A percentile compares a stretch with the other conserved stretches of the same genome.
Conservation (phyloP, 2,329 filamentous ascomycete genomes). For the Hymenoscyphus scutula region DNA sequence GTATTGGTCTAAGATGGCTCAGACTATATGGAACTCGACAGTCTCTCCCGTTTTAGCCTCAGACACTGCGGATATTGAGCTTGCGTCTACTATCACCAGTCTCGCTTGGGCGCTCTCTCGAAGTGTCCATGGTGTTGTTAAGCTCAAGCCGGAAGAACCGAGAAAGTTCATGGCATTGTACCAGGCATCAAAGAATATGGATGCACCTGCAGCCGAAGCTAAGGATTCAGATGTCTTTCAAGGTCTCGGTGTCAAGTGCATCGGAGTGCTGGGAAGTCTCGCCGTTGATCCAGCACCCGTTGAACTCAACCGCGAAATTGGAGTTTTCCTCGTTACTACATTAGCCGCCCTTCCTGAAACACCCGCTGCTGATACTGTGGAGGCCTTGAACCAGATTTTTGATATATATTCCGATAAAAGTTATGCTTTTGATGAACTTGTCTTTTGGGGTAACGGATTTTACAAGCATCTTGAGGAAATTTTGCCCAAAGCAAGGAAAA, state of each 20-base stretch:
- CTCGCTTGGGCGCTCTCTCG: conserved; percentile 65
- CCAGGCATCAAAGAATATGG: conserved; percentile 51
- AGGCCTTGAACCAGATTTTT: conserved; percentile 65
- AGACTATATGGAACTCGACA: conserved; percentile 56
- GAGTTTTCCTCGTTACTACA: conserved; percentile 58
- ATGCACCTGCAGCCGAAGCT: conserved; percentile 20
- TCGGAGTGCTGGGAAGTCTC: conserved; percentile 64
- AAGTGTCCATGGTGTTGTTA: conserved; percentile 49
- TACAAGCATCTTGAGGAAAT: conserved; percentile 56
- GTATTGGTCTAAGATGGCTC: conserved; percentile 54
- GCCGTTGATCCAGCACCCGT: conserved; percentile 54
- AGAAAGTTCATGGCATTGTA: conserved; percentile 64
- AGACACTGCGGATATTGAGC: conserved; percentile 58
- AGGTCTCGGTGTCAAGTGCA: conserved; percentile 61
- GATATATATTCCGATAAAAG: conserved; percentile 65
- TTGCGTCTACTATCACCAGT: conserved; percentile 62
- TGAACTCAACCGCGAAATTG: conserved; percentile 59
- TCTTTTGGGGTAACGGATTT: conserved; percentile 64
- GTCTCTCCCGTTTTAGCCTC: conserved; percentile 56
- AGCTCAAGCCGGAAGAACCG: conserved; percentile 53
- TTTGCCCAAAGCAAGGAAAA: conserved; percentile 52
- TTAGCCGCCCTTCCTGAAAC: conserved; percentile 51
- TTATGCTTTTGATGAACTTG: conserved; percentile 55
- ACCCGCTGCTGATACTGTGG: conserved; percentile 56
- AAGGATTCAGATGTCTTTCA: conserved; percentile 50